Base-by-base conservation (phyloP, 2,329 filamentous ascomycete genomes). In the Venturia carpophila region DNA sequence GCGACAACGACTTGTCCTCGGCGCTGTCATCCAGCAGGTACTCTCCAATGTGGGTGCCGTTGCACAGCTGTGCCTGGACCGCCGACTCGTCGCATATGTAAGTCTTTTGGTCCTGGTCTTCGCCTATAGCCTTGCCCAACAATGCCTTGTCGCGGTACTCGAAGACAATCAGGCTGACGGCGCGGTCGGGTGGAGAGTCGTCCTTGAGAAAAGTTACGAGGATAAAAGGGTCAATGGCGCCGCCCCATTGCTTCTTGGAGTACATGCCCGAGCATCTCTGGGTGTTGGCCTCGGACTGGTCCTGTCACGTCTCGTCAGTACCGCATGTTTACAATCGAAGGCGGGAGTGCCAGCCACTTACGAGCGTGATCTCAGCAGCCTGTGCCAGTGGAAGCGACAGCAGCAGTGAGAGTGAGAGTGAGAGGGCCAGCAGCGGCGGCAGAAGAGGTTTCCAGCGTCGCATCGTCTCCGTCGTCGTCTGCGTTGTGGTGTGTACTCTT, bases 261-360 rank as follows among this genome's bases (percentile, higher is more conserved):
- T 97, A 97, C 92, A 97, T 97, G 79, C 93, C 91, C 80, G 82
- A 80, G 79, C 93, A 97, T 84, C 88, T 85, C 79, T 96, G 90
- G 72, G 86, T 83, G 73, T 93, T 89, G 43, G 87, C 83, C 63
- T 90, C 85, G 65, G 86, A 85, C 74, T 94, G 83, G 75, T 91
- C 88, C 90, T 64, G 21, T 21, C 95, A 67, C 45, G 30, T 41
- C 27, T 30, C 4, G 30, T 58, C 10, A 58, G 52, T 58, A 2
- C 6, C 7, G 60, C 24, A 9, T n/a, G 5, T 24, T 30, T 41
- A 27, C 30, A 34, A 34, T 34, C 6, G 30, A 34, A 34, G 30
- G 30, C 30, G 6, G 47, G 9, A 13, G 21, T 41, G 15, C 10
- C 2, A 11, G 11, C 15, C 4, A 58, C 52, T 11, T 71, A 75